A percentile compares a stretch with the other conserved stretches of the same genome.
phyloP scores from a whole-genome alignment of 148 eudicot species.

The Bassia scoparia region DNA sequence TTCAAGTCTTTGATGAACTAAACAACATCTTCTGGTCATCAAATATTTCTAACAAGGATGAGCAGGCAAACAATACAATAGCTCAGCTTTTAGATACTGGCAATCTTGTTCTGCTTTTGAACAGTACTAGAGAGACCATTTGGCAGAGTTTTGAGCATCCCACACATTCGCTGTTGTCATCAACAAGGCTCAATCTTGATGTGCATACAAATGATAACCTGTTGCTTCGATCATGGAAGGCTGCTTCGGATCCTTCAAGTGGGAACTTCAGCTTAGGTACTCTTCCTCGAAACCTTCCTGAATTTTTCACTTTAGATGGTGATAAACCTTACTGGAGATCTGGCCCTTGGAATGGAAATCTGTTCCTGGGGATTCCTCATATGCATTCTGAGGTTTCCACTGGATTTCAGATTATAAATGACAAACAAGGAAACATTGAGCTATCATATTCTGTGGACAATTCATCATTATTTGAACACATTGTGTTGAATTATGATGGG shows the following conservation, averaged over 20 bases:
- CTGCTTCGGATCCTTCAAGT: constrained; percentile 19
- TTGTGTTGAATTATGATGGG: too few relatives aligned
- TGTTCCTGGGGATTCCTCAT: constrained; percentile 9
- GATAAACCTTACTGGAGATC: background rate
- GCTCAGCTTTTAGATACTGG: constrained; percentile 47
- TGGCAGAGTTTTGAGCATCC: constrained; percentile 34
- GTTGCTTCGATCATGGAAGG: constrained; percentile 9
- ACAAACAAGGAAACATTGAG: too few relatives aligned
- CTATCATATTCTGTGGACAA: too few relatives aligned
- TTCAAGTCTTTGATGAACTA: constrained; percentile 31
- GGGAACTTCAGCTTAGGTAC: constrained; percentile 1
- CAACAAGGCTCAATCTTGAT: too few relatives aligned
- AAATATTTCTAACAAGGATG: background rate
- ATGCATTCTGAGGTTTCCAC: background rate
- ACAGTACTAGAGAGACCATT: constrained; percentile 15
- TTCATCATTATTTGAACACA: too few relatives aligned
- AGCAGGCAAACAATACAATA: background rate
- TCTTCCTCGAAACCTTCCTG: background rate
- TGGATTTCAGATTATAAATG: constrained; percentile 1
- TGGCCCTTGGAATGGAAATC: constrained; percentile 13
- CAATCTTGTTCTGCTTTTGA: constrained; percentile 40
- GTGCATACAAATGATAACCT: too few relatives aligned
- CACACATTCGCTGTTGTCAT: too few relatives aligned
- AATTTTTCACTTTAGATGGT: background rate
- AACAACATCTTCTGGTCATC: constrained; percentile 42